Evolutionary conservation across 345 rosid genomes (phyloP), one percentile per base, ranked within the genome.

Genomic region (Aethionema arabicum): DNA sequence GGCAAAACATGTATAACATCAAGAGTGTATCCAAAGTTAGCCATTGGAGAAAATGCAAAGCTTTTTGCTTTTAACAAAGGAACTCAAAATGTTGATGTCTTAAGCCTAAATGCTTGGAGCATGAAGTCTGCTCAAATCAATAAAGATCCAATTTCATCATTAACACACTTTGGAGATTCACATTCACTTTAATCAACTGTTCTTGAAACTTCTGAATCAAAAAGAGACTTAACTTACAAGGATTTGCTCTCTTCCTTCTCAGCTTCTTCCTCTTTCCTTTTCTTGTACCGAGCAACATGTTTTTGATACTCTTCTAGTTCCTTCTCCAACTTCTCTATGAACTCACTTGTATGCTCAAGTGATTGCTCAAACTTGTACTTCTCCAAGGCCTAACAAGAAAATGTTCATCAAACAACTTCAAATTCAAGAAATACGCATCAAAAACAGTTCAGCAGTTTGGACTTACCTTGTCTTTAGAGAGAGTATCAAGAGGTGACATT

Each of bases 291-390:
- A 39, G 74, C 73, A 52, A 83, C 82, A 67, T 85, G 82, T 70
- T 79, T 76, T 8, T 63, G 82, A 72, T 84, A 88, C 65, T 83
- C 91, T 64, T 88, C 82, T 35, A 88, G 86, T 76, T 91, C 96
- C 62, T 80, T 80, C 82, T 91, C 96, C 80, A 91, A 59, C 83
- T 82, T 91, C 63, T 88, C 98, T 52, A 91, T 84, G 76, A 88
- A 91, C 68, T 82, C 84, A 71, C 98, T 86, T 16, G 92, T 88
- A 75, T 91, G 98, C 76, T 86, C 96, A 37, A 91, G 92, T 11
- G 98, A 91, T 68, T 91, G 98, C 76, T 77, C 78, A 52, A 67
- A 86, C 74, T 56, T 78, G 65, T 83, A 88, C 74, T 86, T 91
- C 68, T 91, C 95, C 82, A 88, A 61, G 15, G 96, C 98, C 96